Conservation (phyloP, 208 protist genomes). For the Wallacemonas sp. region DNA sequence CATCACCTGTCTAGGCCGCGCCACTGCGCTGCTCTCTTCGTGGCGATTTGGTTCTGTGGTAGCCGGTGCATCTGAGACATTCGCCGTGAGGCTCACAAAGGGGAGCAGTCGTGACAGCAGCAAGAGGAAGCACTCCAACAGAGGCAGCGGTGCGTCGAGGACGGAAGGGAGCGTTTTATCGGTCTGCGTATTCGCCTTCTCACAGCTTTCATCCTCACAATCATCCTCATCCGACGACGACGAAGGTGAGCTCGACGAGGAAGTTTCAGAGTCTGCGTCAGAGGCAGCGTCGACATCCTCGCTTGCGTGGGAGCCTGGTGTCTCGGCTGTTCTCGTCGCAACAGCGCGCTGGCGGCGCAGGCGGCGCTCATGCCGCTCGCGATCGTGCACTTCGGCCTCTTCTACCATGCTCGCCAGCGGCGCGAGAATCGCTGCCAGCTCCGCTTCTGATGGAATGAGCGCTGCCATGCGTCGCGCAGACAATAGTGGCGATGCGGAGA, state of each 20-base stretch:
- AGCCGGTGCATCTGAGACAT: neutral
- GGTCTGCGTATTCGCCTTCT: neutral
- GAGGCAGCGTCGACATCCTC: too few relatives aligned
- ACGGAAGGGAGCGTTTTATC: conserved; percentile 11
- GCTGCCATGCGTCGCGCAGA: neutral
- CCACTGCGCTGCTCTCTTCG: neutral
- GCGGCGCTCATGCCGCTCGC: neutral
- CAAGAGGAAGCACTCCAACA: conserved; percentile 32
- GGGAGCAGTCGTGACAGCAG: conserved; percentile 25
- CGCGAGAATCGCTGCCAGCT: neutral
- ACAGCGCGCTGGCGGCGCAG: too few relatives aligned
- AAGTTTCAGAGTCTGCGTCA: neutral
- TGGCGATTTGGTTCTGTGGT: neutral
- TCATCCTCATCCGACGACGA: conserved; percentile 3
- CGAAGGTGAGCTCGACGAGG: neutral
- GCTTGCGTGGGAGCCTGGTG: too few relatives aligned
- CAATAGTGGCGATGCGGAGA: too few relatives aligned
- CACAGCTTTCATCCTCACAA: neutral
- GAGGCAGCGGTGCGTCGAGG: conserved; percentile 24
- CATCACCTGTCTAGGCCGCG: neutral
- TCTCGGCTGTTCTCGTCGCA: too few relatives aligned
- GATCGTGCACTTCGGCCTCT: neutral
- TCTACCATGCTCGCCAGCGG: neutral
- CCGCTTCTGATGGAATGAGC: conserved; percentile 5
- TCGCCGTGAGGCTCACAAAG: conserved; percentile 5